Base-by-base conservation (phyloP, 306 rosid species). In the Pachyrhizus erosus region DNA sequence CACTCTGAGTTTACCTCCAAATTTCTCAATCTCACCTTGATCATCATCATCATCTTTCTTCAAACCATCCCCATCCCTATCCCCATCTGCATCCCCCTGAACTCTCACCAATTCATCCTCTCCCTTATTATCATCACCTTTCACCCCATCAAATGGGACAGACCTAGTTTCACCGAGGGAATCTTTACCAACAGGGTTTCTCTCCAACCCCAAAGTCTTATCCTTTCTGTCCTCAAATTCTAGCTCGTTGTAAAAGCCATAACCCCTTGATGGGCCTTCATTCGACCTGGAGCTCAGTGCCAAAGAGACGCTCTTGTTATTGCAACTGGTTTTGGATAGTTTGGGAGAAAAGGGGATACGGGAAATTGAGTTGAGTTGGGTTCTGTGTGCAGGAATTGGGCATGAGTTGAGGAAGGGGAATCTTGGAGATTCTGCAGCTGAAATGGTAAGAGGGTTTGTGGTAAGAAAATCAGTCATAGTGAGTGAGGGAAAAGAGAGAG, bases 211-310 rank as follows among this genome's bases (percentile, higher is more conserved):
- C 17, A 82, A 73, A 75, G 61, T 70, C 17, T 80, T 76, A 2
- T 55, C 82, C 37, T 70, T 79, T 68, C 75, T 49, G 66, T 88
- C 96, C 78, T 87, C 81, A 29, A 91, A 88, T 68, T 88, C 85
- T 55, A 91, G 85, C 48, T 94, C 89, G 13, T 77, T 27, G 17
- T 40, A 81, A 69, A 87, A 79, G 66, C 76, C 81, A 5, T 70
- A 29, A 26, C 80, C 87, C 3, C 43, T 73, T 21, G 89, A 66
- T 66, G 81, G 57, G 61, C 27, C 85, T 73, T 84, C 76, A 3
- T 66, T 62, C 20, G 69, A 29, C 39, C 78, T 82, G 46, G 84
- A 83, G 78, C 76, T 20, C n/a, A 79, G 52, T 1, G 84, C 66
- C 3, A 48, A 55, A 26, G 67, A 34, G 33, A 84, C 4, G 73